Percentiles rank a stretch among this genome's conserved stretches.
Conservation (phyloP, 176 grass and related monocot species). For the Chrysopogon serrulatus region DNA sequence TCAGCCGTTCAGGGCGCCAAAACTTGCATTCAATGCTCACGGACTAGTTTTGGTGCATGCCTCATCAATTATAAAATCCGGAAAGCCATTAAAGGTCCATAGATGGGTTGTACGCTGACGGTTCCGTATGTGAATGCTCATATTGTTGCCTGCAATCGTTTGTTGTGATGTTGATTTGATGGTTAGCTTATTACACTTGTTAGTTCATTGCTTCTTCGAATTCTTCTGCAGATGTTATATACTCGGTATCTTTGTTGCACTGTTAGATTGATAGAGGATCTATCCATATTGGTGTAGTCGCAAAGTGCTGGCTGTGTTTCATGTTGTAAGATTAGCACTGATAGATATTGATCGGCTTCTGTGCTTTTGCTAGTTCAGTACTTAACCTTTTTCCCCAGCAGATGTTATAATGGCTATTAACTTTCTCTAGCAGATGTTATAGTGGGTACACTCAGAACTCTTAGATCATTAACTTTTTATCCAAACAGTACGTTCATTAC, state of each 20-base stretch:
- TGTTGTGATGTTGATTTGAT: neutral
- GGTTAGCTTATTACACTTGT: neutral
- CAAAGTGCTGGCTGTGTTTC: neutral
- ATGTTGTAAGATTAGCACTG: neutral
- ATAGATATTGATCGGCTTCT: neutral
- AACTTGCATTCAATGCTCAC: neutral
- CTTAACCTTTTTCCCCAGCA: neutral
- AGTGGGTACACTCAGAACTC: neutral
- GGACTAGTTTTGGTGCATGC: neutral
- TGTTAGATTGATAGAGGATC: neutral
- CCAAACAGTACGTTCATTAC: neutral
- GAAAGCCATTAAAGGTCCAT: neutral
- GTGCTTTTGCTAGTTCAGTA: neutral
- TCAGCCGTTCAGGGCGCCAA: neutral
- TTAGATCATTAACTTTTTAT: neutral
- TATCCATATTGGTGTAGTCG: neutral
- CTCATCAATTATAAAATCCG: neutral
- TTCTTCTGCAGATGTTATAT: neutral
- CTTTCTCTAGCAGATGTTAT: neutral
- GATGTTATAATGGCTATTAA: neutral
- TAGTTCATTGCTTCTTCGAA: neutral
- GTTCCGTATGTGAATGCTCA: neutral
- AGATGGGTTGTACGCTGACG: neutral
- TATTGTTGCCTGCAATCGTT: neutral
- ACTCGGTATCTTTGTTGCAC: neutral